Base-by-base conservation (phyloP, 257 asterid species). In the Eustoma russellianum region DNA sequence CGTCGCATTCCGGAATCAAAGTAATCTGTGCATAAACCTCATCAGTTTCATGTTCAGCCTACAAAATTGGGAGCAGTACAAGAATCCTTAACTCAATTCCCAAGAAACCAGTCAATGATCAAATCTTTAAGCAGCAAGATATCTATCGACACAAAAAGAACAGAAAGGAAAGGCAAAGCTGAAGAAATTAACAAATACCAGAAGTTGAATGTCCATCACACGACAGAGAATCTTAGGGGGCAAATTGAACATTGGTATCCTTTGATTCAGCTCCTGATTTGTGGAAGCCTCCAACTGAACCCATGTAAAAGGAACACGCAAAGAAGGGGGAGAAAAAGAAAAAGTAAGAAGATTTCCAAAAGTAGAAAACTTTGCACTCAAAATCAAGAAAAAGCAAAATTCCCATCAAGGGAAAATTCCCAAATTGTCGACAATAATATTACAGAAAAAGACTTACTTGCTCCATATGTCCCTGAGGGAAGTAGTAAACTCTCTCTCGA, bases 401-500 rank as follows among this genome's bases (percentile, higher is more conserved):
- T 33, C 54, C 60, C 16, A 9, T 18, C 19, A 46, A 24, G 52
- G 41, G 18, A 19, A 53, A 60, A 43, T 28, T 30, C 59, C 46
- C 16, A 11, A 3, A 53, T 40, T 17, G 11, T 33, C 10, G 30
- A 16, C 13, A 30, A 17, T 14, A 24, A 1, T 3, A 41, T 17
- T 48, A 65, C 28, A 70, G 48, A 35, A 40, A 24, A 60, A 17
- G 15, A 60, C 87, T 70, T 63, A 91, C 98, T 72, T 92, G 98
- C 48, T 92, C 98, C 95, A 92, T 87, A 68, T 83, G 98, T n/a
- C 98, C 98, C 65, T 92, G 98, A 15, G 96, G 97, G 40, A 92
- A 92, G 73, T 92, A 92, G 66, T 75, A 92, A 56, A 92, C 97
- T 46, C 72, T 82, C 56, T 92, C 97, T 33, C 52, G 61, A 50